Conservation (phyloP, 2,329 filamentous ascomycete genomes). For the Ophiosphaerella narmari region DNA sequence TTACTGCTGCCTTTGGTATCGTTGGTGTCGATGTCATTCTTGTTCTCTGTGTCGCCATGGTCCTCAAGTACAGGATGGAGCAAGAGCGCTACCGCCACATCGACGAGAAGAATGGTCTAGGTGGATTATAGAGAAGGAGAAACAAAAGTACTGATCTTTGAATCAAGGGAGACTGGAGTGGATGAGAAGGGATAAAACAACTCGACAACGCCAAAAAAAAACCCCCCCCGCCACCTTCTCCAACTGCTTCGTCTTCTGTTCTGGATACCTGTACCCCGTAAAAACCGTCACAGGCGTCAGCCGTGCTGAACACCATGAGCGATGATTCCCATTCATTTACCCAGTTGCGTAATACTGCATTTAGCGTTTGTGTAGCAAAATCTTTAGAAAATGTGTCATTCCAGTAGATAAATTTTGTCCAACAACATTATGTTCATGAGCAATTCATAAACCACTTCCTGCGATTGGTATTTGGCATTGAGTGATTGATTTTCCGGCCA, state of each 20-base stretch:
- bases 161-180: too few species aligned
- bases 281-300: slow-evolving; percentile 5
- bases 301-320: slow-evolving; percentile 19
- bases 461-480: too few species aligned
- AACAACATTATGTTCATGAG: neutral
- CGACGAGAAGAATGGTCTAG: slow-evolving; percentile 69
- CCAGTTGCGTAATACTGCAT: slow-evolving; percentile 9
- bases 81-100: slow-evolving; percentile 78
- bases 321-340: slow-evolving; percentile 1
- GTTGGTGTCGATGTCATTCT: slow-evolving; percentile 71
- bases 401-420: slow-evolving; percentile 5
- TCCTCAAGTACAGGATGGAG: slow-evolving; percentile 81
- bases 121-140: slow-evolving; percentile 27
- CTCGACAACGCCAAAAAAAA: neutral
- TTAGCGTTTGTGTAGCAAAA: slow-evolving; percentile 23
- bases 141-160: neutral
- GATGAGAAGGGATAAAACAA: neutral
- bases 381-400: slow-evolving; percentile 6
- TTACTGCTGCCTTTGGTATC: slow-evolving; percentile 79
- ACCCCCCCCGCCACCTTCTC: too few species aligned
- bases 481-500: too few species aligned
- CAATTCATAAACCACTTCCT: neutral
- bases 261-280: too few species aligned
- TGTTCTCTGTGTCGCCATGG: slow-evolving; percentile 72
- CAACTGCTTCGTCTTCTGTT: too few species aligned